phyloP scores from a whole-genome alignment of 148 eudicot genomes.

The Rhododendron henanense region DNA sequence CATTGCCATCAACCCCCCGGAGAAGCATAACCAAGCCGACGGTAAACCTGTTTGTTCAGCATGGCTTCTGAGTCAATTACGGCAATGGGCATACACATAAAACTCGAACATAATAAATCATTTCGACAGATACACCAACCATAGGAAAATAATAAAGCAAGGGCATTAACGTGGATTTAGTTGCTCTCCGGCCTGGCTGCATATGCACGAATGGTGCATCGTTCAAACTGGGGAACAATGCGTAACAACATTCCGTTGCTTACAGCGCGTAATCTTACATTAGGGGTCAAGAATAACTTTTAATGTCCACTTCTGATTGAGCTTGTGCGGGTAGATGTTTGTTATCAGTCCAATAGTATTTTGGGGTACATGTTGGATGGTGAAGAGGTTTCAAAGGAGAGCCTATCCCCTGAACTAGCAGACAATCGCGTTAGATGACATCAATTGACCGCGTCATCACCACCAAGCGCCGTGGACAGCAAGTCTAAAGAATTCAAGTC shows the following conservation, averaged over 20 bases:
- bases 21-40: slow-evolving; percentile 57
- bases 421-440: neutral
- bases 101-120: neutral
- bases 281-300: neutral
- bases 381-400: neutral
- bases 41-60: slow-evolving; percentile 43
- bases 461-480: slow-evolving; percentile 32
- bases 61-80: neutral
- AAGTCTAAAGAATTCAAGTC: neutral
- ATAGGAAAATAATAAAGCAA: neutral
- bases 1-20: slow-evolving; percentile 61
- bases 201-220: neutral
- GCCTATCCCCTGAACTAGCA: neutral
- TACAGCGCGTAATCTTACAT: neutral
- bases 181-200: neutral
- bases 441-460: neutral
- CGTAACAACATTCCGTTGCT: neutral
- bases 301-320: neutral
- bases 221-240: neutral
- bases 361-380: neutral
- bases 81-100: neutral
- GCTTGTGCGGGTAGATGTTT: neutral
- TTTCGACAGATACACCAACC: neutral
- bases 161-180: neutral
- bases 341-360: neutral